Base-by-base conservation (phyloP, 805 yeast genomes). In the Komagataella kurtzmanii region DNA sequence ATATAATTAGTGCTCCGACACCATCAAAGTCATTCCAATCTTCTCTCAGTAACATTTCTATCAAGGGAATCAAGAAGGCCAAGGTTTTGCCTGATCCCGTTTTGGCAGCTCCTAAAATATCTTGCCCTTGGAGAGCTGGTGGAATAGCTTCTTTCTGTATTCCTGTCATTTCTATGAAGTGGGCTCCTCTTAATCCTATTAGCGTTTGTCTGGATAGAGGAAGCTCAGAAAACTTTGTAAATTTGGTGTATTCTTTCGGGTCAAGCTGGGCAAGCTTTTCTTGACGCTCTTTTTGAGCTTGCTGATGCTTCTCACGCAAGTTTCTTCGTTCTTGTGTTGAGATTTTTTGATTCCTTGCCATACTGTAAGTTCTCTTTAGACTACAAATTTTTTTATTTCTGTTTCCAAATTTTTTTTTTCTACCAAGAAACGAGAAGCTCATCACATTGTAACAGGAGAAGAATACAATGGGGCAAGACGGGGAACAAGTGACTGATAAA, bases 21-120 rank as follows among this genome's bases (percentile, higher is more conserved):
- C 97, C 97, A 64, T 89, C 97, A 58, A 68, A 73, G 55, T 83
- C 93, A 48, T 88, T 81, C 84, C 95, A 88, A 51, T 75, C 74
- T 58, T 82, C 81, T 54, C 81, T 75, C 53, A 77, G 75, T 52
- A 89, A 70, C 50, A 80, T 80, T 60, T 84, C 90, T 7, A 90
- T 67, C 14, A 86, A 76, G 1, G 97, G 97, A 47, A 89, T 74
- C 57, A 89, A 69, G 59, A 90, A 89, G 8, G 96, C 90, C 53
- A 89, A 66, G 0, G 97, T 89, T 61, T 89, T 89, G 19, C 97
- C 97, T 3, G 95, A 85, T 2, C 91, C 91, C 0, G 97, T 89
- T 58, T 80, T 79, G 18, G 97, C 97, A 18, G 96, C 90, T 10
- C 88, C 96, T 58, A 90, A 72, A 2, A 90, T 65, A 68, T 89